A percentile compares a stretch with the other conserved stretches of the same genome.
Evolutionary conservation across 441 rosid species (phyloP).

Genomic region (Sinapis alba): DNA sequence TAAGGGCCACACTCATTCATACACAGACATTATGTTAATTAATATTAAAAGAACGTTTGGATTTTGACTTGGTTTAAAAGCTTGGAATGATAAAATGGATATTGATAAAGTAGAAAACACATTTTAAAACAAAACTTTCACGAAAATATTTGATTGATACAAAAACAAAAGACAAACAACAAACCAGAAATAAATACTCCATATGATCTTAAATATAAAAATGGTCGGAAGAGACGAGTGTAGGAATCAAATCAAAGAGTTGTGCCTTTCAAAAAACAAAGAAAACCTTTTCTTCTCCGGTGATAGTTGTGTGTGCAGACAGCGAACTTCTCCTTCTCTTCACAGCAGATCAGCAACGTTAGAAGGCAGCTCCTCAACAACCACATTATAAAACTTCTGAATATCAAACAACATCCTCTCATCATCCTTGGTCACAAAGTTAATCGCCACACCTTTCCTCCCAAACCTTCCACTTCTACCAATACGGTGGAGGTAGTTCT

Average conservation of each 20-base stretch:
- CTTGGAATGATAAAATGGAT: background rate
- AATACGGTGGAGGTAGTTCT: background rate
- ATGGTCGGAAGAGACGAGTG: background rate
- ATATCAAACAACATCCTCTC: slow-evolving; percentile 4
- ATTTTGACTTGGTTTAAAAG: background rate
- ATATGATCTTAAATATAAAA: background rate
- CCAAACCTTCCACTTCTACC: background rate
- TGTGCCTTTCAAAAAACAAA: background rate
- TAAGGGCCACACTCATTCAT: background rate
- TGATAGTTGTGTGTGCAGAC: background rate
- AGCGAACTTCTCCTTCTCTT: background rate
- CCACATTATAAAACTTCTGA: background rate
- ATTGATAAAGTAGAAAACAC: background rate
- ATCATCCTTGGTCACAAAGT: background rate
- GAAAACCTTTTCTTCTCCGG: background rate
- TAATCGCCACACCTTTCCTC: background rate
- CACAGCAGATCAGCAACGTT: slow-evolving; percentile 1
- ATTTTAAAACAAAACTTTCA: background rate
- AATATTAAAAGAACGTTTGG: background rate
- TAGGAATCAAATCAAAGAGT: background rate
- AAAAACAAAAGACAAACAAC: background rate
- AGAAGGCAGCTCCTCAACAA: background rate
- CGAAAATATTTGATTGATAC: background rate
- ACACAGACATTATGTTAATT: too few relatives aligned
- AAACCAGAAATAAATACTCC: background rate